Evolutionary conservation across 2,329 filamentous ascomycete species (phyloP), one percentile per base, ranked within the genome.

Genomic region (Didymella arachidicola): DNA sequence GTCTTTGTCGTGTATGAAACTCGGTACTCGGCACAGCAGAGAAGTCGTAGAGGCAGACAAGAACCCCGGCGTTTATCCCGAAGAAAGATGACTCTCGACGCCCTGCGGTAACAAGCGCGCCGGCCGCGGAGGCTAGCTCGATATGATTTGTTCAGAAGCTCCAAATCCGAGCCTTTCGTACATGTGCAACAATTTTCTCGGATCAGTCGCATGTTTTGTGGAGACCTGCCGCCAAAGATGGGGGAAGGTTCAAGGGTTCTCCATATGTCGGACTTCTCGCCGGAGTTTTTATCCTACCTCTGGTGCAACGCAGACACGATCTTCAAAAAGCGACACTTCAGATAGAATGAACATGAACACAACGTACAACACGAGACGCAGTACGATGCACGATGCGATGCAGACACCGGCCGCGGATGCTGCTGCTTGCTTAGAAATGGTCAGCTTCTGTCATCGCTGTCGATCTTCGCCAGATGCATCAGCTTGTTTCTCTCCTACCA

Each of bases 71-170:
- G 19, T 47, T 48, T n/a, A 29, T 18, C 7, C 56, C 50, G 56
- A 51, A 6, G n/a, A 39, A 34, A 32, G 34, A 54, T 38, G 50
- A 46, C 27, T 30, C 30, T 26, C 16, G 30, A 41, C 14, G 16
- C 41, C 26, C 14, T 42, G 27, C 46, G 30, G 25, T 34, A 41
- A 53, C 45, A 56, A 61, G 52, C 43, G 39, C 63, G 43, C 62
- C 65, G 66, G 65, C 63, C 63, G 66, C 65, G 66, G 66, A 69
- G 42, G 32, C 66, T 67, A 69, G 53, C 55, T 50, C 4, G 22
- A 45, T 48, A 3, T 25, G 46, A 59, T 42, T 25, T 42, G 34
- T 32, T 41, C 18, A 5, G 11, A 45, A 30, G 41, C 50, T 38
- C 42, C 19, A 22, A 14, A 44, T 2, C 27, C 14, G 14, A 39